Percentiles rank a stretch among this genome's conserved stretches.
These are phyloP conservation scores for Pseudomassariella vexata DNA, from an alignment of 2,329 filamentous ascomycete genomes.

Conservation along the genomic window DNA sequence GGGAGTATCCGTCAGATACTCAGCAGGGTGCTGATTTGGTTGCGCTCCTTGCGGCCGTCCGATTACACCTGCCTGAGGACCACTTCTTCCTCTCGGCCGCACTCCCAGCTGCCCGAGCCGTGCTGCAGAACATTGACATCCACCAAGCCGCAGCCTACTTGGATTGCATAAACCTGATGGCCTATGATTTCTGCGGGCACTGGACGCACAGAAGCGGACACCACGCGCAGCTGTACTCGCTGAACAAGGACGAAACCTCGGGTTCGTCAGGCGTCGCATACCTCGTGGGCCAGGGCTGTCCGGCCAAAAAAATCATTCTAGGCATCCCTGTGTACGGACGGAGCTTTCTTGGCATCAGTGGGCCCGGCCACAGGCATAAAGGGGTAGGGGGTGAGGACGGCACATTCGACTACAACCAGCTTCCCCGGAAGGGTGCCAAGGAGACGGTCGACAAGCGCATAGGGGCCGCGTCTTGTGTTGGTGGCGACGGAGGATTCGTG, in stretches of 20 bases:
- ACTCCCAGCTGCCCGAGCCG: conserved; percentile 61
- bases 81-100: conserved; percentile 66
- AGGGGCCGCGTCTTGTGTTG: conserved; percentile 66
- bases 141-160: conserved; percentile 56
- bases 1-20: conserved; percentile 66
- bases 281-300: conserved; percentile 60
- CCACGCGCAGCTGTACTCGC: conserved; percentile 68
- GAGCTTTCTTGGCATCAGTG: conserved; percentile 62
- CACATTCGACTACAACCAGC: conserved; percentile 66
- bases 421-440: conserved; percentile 56
- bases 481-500: conserved; percentile 70
- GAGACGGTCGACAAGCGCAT: conserved; percentile 63
- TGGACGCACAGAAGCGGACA: conserved; percentile 66
- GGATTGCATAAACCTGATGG: conserved; percentile 72
- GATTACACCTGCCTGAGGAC: conserved; percentile 62
- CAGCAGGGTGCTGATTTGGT: conserved; percentile 67
- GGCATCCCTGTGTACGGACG: conserved; percentile 73
- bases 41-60: conserved; percentile 59
- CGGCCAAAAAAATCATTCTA: conserved; percentile 65
- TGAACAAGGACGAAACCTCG: conserved; percentile 55
- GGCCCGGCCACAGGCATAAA: conserved; percentile 57
- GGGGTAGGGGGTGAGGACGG: conserved; percentile 57
- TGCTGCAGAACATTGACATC: conserved; percentile 66
- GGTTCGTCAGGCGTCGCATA: conserved; percentile 63
- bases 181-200: conserved; percentile 72